Base-by-base conservation (phyloP, 257 asterid species). In the Linderniella brevidens region DNA sequence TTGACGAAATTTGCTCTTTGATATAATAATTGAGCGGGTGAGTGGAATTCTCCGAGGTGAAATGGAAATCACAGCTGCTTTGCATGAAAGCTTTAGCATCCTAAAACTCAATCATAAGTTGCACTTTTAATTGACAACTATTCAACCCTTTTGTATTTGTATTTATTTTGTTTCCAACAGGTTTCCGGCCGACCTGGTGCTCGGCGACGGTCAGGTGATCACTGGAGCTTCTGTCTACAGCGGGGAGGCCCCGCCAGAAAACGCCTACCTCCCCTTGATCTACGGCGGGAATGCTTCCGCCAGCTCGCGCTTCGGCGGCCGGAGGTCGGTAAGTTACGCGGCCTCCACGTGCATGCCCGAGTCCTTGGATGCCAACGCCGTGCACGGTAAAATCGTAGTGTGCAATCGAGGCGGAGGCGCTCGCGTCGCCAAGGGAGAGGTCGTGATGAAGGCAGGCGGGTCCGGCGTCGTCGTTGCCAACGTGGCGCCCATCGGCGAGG, bases 391-490 rank as follows among this genome's bases (percentile, higher is more conserved):
- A 53, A 83, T 87, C 11, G 95, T 78, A 40, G 60, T 87, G 10
- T 87, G 97, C 17, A 83, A 87, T 32, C 80, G 97, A 0, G 97
- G 97, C 19, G 82, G 88, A 3, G 61, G 53, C 10, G 51, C 86
- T 0, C 69, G 97, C 1, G 93, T 76, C 5, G 75, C 82, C 1
- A 87, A 87, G 57, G 83, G 93, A 8, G 79, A 62, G 29, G 75
- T 60, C 0, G 93, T 87, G 4, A 51, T 57, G 37, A 65, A 65
- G 13, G 92, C 80, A 0, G 93, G 95, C 50, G 95, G 97, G 19
- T 63, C 16, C 2, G 97, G 86, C 0, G 77, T 87, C 17, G 63
- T 87, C 17, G 62, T 87, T n/a, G 86, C 82, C 13, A 87, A 87
- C 52, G 71, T 83, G 10, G 64, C 75, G 3, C 93, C 97, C 13